Evolutionary conservation across 2,329 filamentous ascomycete genomes (phyloP), one percentile per base, ranked within the genome.

Genomic region (Nectriaceae sp.): DNA sequence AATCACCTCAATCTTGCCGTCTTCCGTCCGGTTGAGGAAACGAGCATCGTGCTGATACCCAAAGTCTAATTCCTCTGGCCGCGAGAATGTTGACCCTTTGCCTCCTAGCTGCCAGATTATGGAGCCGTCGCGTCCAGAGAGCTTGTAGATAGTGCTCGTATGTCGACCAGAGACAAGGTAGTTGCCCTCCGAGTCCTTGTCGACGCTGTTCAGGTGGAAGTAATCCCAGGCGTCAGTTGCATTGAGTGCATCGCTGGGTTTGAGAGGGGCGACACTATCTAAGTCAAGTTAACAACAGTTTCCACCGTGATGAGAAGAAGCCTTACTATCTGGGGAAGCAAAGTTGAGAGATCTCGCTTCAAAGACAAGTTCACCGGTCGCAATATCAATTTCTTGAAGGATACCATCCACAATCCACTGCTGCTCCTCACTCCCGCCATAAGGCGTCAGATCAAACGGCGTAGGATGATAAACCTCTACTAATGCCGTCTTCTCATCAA

Each of bases 21-120:
- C 70, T 1, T 33, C 26, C 15, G 54, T 49, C 43, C 75, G 70
- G 11, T 58, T 44, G 15, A 63, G 61, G 39, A 61, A 78, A 38
- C 71, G 71, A 0, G 75, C 77, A 54, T 82, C 71, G 53, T 82
- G 78, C 56, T 82, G 78, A 56, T 71, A 80, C 3, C 72, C 72
- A 49, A 76, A 77, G 19, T 70, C 61, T 4, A 66, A 62, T 2
- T 69, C 67, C 4, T 66, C 48, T 3, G 57, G 63, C 5, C 65
- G 55, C 24, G 63, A 59, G 38, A 65, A 75, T 40, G 63, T 62
- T 5, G 56, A 59, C n/a, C 40, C 39, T 18, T 72, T 19, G 10
- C 79, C 79, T 11, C 76, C 75, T 10, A 83, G 67, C 18, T 71
- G 73, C 80, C 79, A 83, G 31, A 80, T 65, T 21, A 81, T 68